Evolutionary conservation across 495 filamentous ascomycete genomes (phyloP), one percentile per base, ranked within the genome.

Genomic region (Neurospora discreta): DNA sequence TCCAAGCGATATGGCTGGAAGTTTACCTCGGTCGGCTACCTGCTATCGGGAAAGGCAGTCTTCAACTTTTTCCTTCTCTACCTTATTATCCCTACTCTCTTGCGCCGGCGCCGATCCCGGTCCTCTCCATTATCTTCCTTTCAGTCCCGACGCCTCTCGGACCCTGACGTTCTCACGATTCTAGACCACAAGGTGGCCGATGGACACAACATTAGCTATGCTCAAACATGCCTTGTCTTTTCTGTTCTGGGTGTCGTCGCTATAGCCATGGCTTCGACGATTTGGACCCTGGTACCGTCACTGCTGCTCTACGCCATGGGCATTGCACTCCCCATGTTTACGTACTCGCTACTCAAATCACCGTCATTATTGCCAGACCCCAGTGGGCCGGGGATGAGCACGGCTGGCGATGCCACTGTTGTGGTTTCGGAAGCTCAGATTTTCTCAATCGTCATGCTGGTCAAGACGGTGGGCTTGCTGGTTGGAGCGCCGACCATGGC

Each of bases 371-470:
- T 74, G 20, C 78, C 76, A 15, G 72, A 68, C 18, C 30, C 69
- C n/a, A 44, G 46, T 58, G 46, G 46, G 46, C 46, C 46, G 5
- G 46, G 26, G 1, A 58, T 26, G 23, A 52, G 44, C 42, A n/a
- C 42, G 1, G 74, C 79, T 9, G 40, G 38, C n/a, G 39, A 41
- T 16, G 30, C 69, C n/a, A 74, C 68, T 9, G 42, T 60, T 15
- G 44, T 69, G 15, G 72, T 75, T 38, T 73, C 78, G 36, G 73
- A 80, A 72, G 77, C 75, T 23, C 81, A 81, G 52, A 74, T 85
- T 23, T 83, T 84, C 70, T 83, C 83, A 23, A 80, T 84, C 40
- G 81, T 83, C 18, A 85, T 85, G 83, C 76, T 85, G 75, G 79
- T 83, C 2, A 80, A 80, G 72, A 81, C 81, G n/a, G 73, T 83